A percentile compares a stretch with the other conserved stretches of the same genome.
These are phyloP conservation scores for Fusarium sp. DNA, from an alignment of 2,329 filamentous ascomycete species.

Conservation along the genomic window DNA sequence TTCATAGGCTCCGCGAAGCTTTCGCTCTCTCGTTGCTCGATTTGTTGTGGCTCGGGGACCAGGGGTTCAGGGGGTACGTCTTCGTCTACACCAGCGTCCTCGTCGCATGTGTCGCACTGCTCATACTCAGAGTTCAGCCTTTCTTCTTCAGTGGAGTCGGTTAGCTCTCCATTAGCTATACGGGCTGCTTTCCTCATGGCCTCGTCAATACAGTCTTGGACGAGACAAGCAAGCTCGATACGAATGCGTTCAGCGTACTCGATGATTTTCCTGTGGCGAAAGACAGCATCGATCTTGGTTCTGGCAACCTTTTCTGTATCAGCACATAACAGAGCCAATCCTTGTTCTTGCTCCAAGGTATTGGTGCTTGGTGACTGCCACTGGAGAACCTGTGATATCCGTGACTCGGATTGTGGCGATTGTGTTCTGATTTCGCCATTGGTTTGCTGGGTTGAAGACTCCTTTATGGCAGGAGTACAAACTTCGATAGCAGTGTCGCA, in stretches of 20 bases:
- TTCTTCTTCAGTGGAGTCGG: conserved; percentile 77
- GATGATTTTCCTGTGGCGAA: conserved; percentile 90
- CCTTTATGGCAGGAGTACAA: conserved; percentile 92
- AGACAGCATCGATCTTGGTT: conserved; percentile 91
- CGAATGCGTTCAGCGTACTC: conserved; percentile 97
- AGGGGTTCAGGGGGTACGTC: conserved; percentile 28
- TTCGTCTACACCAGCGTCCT: conserved; percentile 51
- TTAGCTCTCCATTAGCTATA: conserved; percentile 86
- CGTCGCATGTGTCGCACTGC: conserved; percentile 49
- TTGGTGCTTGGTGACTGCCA: conserved; percentile 96
- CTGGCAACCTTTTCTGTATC: conserved; percentile 89
- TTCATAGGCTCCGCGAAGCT: conserved; percentile 45
- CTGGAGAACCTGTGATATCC: conserved; percentile 92
- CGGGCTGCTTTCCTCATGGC: conserved; percentile 90
- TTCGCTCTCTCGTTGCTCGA: conserved; percentile 30
- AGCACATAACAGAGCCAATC: conserved; percentile 85
- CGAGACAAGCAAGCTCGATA: conserved; percentile 90
- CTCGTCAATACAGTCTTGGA: conserved; percentile 95
- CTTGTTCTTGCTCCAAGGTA: conserved; percentile 92
- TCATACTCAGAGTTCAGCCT: conserved; percentile 54
- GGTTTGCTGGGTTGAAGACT: conserved; percentile 71
- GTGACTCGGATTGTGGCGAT: conserved; percentile 94
- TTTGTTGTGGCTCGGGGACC: conserved; percentile 28
- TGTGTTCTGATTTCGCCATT: conserved; percentile 88
- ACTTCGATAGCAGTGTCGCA: conserved; percentile 97